phyloP scores from a whole-genome alignment of 768 basidiomycete genomes.

The Aureoboletus auriporus region DNA sequence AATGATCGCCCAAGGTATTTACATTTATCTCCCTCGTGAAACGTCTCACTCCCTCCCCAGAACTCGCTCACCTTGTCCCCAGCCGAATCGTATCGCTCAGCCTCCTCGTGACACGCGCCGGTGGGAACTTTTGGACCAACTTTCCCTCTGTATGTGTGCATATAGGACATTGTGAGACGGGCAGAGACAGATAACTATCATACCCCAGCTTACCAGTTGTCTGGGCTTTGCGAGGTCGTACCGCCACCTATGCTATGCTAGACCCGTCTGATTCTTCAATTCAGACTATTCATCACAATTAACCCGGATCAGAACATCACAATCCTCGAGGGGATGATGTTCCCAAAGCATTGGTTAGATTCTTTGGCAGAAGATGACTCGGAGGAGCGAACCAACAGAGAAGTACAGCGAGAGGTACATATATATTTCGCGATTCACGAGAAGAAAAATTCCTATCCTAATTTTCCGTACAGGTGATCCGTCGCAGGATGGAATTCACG shows the following conservation, averaged over 20 bases:
- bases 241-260: background rate
- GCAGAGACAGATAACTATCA: background rate
- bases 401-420: conserved; percentile 54
- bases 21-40: background rate
- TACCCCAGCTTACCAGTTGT: conserved; percentile 38
- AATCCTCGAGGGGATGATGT: conserved; percentile 54
- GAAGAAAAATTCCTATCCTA: no score
- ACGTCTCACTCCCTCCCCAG: conserved; percentile 33
- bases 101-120: conserved; percentile 68
- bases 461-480: conserved; percentile 36
- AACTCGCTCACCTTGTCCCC: conserved; percentile 64
- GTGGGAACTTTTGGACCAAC: conserved; percentile 53
- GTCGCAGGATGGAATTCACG: conserved; percentile 45
- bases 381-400: conserved; percentile 58
- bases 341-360: conserved; percentile 58
- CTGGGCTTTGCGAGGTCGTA: conserved; percentile 33
- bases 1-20: conserved; percentile 75
- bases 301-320: conserved; percentile 48
- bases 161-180: background rate
- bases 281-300: conserved; percentile 33
- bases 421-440: background rate
- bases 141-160: conserved; percentile 53
- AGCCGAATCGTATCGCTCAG: conserved; percentile 63
- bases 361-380: conserved; percentile 37
- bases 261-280: conserved; percentile 5